Evolutionary conservation across 805 yeast species (phyloP).

Genomic region (Pichia gijzeniarum): DNA sequence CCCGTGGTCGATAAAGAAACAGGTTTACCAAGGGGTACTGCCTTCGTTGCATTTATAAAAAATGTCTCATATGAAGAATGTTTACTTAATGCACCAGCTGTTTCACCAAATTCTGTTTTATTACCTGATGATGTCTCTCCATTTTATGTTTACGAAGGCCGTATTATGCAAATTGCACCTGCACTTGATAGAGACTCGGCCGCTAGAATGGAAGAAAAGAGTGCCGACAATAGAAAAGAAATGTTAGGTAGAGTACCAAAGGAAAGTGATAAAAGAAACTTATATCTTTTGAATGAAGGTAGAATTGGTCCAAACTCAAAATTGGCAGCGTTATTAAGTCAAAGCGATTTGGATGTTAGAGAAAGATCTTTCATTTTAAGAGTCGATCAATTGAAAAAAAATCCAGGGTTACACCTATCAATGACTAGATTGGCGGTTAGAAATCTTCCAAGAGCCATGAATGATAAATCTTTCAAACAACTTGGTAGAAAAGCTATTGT

Average conservation of each 20-base stretch:
- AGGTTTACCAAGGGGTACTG: constrained; percentile 88
- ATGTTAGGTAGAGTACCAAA: constrained; percentile 73
- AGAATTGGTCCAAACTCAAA: constrained; percentile 76
- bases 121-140: constrained; percentile 91
- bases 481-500: constrained; percentile 93
- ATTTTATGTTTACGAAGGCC: constrained; percentile 84
- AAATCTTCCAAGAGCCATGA: constrained; percentile 90
- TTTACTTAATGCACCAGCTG: constrained; percentile 70
- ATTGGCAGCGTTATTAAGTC: constrained; percentile 60
- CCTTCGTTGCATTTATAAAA: constrained; percentile 78
- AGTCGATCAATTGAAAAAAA: constrained; percentile 83
- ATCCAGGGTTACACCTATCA: constrained; percentile 88
- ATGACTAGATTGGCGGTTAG: constrained; percentile 91
- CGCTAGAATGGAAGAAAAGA: constrained; percentile 59
- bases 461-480: constrained; percentile 80
- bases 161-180: constrained; percentile 75
- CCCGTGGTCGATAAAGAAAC: constrained; percentile 86
- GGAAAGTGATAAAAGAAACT: constrained; percentile 76
- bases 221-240: constrained; percentile 67
- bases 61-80: constrained; percentile 63
- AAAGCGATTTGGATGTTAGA: constrained; percentile 76
- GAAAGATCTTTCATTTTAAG: constrained; percentile 82
- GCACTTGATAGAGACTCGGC: constrained; percentile 89
- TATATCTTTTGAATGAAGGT: constrained; percentile 89
- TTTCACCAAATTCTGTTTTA: constrained; percentile 52